A percentile compares a stretch with the other conserved stretches of the same genome.
Evolutionary conservation across 345 rosid genomes (phyloP).

Genomic region (Moringa oleifera): DNA sequence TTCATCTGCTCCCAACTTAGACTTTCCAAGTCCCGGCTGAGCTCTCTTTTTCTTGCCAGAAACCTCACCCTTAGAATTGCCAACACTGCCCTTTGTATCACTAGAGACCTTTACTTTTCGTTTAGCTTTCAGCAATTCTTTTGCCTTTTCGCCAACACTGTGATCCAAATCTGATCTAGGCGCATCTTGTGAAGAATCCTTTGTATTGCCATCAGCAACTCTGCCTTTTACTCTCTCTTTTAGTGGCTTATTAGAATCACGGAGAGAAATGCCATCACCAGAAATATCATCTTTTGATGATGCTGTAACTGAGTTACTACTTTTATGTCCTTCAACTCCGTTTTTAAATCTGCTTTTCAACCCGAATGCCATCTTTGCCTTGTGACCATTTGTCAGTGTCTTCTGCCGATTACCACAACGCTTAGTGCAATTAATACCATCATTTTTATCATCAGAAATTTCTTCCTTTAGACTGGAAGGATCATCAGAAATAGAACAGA

Average conservation of each 20-base stretch:
- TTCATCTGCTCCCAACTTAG: conserved; percentile 32
- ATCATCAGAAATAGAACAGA: conserved; percentile 25
- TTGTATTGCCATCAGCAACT: conserved; percentile 21
- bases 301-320: conserved; percentile 20
- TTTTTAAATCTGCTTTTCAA: conserved; percentile 30
- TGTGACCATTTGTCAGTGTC: conserved; percentile 34
- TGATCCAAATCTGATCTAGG: conserved; percentile 27
- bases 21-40: conserved; percentile 37
- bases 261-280: conserved; percentile 13
- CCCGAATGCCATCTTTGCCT: conserved; percentile 29
- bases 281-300: conserved; percentile 28
- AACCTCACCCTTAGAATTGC: conserved; percentile 23
- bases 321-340: conserved; percentile 29
- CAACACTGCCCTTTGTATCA: conserved; percentile 21
- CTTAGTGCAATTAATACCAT: conserved; percentile 24
- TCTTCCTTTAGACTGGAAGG: conserved; percentile 30
- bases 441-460: conserved; percentile 29
- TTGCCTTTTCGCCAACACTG: conserved; percentile 29
- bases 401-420: conserved; percentile 27
- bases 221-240: conserved; percentile 35
- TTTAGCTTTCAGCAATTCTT: conserved; percentile 29
- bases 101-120: conserved; percentile 25
- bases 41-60: conserved; percentile 32
- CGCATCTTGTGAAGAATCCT: conserved; percentile 22
- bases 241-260: conserved; percentile 29